Conservation (phyloP, 2,329 filamentous ascomycete genomes). For the Colletotrichum sp. region DNA sequence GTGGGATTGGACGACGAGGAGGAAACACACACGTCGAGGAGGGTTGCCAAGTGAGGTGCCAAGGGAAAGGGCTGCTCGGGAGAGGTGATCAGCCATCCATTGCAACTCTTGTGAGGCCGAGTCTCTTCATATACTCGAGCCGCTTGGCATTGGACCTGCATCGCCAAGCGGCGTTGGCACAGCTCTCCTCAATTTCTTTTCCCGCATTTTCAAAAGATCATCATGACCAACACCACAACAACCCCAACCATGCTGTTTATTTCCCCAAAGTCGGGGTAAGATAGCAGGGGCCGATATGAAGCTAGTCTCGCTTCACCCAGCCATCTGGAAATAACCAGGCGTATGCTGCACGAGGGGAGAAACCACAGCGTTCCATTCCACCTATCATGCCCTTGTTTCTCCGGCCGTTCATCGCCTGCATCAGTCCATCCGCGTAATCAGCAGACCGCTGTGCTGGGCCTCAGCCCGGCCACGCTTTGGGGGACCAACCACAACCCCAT, state of each 20-base stretch:
- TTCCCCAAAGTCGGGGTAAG: not conserved
- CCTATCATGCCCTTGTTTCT: conserved; percentile 1
- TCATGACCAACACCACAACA: not conserved
- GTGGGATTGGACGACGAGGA: not conserved
- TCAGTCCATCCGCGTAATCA: not conserved
- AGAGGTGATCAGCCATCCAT: conserved; percentile 7
- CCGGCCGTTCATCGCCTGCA: not conserved
- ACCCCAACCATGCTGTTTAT: not conserved
- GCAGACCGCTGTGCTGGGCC: not conserved
- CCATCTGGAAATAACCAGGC: conserved; percentile 8
- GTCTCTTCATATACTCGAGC: conserved; percentile 13
- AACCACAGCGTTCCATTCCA: conserved; percentile 5
- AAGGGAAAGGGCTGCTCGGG: conserved; percentile 2
- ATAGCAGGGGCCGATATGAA: not conserved
- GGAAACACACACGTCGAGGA: not conserved
- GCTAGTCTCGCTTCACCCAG: conserved; percentile 10
- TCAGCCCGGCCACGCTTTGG: not conserved
- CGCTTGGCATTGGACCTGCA: conserved; percentile 10
- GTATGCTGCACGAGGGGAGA: conserved; percentile 8
- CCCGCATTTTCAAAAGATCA: not conserved
- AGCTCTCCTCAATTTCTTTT: not conserved
- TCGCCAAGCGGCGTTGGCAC: conserved; percentile 1
- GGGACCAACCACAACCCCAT: not conserved
- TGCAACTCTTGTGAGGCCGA: not conserved
- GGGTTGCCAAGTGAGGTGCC: conserved; percentile 5